These are phyloP conservation scores for Annulohypoxylon nitens DNA, from an alignment of 495 filamentous ascomycete species.

Conservation along the genomic window DNA sequence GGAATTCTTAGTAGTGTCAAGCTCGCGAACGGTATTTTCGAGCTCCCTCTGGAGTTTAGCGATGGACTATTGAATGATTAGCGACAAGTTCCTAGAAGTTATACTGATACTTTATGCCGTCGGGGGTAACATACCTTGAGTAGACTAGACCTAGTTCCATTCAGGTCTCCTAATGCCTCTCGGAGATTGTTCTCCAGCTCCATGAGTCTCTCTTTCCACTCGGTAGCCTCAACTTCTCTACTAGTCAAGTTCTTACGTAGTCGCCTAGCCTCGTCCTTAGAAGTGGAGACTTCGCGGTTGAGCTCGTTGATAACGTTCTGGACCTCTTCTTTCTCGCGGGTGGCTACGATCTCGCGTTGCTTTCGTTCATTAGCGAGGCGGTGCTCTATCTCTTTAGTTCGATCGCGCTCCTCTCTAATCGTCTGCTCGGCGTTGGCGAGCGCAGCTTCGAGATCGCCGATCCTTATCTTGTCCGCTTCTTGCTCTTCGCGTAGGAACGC, in stretches of 20 bases:
- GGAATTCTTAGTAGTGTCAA: slow-evolving; percentile 79
- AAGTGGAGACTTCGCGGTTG: slow-evolving; percentile 80
- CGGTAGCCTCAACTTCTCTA: slow-evolving; percentile 86
- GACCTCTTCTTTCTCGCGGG: slow-evolving; percentile 86
- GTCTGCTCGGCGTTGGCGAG: slow-evolving; percentile 78
- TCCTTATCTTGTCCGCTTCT: slow-evolving; percentile 97
- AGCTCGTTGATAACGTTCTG: slow-evolving; percentile 82
- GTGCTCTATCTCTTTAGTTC: slow-evolving; percentile 80
- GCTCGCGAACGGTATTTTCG: slow-evolving; percentile 82
- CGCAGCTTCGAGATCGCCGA: slow-evolving; percentile 87
- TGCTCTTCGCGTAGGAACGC: slow-evolving; percentile 96
- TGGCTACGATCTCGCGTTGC: slow-evolving; percentile 87
- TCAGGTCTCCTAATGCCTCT: slow-evolving; percentile 83
- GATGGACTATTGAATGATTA: slow-evolving; percentile 70
- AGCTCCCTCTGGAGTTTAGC: slow-evolving; percentile 89
- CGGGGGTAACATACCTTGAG: slow-evolving; percentile 68
- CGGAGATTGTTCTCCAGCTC: slow-evolving; percentile 91
- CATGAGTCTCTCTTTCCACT: slow-evolving; percentile 88
- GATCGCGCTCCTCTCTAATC: slow-evolving; percentile 84
- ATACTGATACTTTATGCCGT: not conserved
- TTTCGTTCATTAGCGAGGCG: slow-evolving; percentile 81
- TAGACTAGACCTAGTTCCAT: slow-evolving; percentile 86
- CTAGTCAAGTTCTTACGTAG: slow-evolving; percentile 84
- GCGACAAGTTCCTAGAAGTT: slow-evolving; percentile 39
- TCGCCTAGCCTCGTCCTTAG: slow-evolving; percentile 87